Evolutionary conservation across 768 basidiomycete species (phyloP).

Genomic region (Tricholoma terreum): DNA sequence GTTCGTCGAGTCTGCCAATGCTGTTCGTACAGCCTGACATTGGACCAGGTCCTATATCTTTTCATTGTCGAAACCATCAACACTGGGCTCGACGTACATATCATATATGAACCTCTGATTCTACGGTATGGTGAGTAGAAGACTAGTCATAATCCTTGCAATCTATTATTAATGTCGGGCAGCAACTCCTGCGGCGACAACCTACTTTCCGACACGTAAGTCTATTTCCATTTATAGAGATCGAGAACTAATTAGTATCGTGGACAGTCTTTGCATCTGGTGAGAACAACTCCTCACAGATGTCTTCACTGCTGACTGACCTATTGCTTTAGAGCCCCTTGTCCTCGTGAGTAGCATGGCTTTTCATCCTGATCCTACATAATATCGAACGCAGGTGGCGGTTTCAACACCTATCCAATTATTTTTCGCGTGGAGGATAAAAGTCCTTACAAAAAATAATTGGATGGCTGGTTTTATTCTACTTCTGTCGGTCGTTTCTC

Average conservation of each 20-base stretch:
- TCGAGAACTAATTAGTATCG: background rate
- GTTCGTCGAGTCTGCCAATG: conserved; percentile 14
- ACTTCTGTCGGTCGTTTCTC: conserved; percentile 25
- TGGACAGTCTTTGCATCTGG: conserved; percentile 29
- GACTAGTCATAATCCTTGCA: background rate
- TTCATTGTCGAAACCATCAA: conserved; percentile 36
- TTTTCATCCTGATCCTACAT: background rate
- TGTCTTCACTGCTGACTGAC: background rate
- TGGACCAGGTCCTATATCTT: conserved; percentile 28
- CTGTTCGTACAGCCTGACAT: background rate
- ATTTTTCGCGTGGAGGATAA: conserved; percentile 41
- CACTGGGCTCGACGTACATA: conserved; percentile 31
- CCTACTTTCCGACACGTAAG: conserved; percentile 27
- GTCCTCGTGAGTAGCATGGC: conserved; percentile 25
- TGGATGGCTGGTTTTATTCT: conserved; percentile 25
- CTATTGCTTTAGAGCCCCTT: conserved; percentile 25
- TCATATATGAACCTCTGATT: conserved; percentile 39
- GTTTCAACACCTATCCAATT: conserved; percentile 40
- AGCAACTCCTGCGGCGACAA: conserved; percentile 12
- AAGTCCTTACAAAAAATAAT: conserved; percentile 26
- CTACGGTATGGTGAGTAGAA: conserved; percentile 30
- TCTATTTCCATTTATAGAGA: background rate
- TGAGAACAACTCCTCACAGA: conserved; percentile 12
- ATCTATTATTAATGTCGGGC: background rate
- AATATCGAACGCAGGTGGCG: conserved; percentile 26